Evolutionary conservation across 495 filamentous ascomycete species (phyloP).

Genomic region (Hypoxylon fragiforme): DNA sequence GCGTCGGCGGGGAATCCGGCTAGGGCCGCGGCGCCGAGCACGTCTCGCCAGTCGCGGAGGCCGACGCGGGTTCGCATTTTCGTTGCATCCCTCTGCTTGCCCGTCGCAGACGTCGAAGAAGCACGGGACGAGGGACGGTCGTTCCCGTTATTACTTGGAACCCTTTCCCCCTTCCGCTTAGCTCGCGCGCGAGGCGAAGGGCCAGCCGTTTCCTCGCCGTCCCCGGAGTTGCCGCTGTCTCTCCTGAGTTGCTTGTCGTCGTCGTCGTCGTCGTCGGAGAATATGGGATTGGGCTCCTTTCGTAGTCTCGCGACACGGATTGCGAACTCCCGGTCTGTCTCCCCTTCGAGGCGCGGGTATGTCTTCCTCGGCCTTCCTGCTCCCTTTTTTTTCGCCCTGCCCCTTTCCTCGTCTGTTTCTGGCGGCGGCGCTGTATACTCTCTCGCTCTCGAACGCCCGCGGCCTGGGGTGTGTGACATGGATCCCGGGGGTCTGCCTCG

Average conservation of each 20-base stretch:
- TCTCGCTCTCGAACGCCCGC: constrained; percentile 1
- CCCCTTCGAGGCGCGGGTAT: constrained; percentile 45
- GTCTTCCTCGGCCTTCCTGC: constrained; percentile 35
- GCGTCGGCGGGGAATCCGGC: constrained; percentile 64
- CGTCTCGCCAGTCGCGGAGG: constrained; percentile 78
- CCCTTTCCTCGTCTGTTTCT: background rate
- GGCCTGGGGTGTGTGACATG: constrained; percentile 1
- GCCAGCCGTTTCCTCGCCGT: constrained; percentile 16
- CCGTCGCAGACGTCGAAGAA: constrained; percentile 2
- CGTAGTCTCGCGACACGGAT: constrained; percentile 44
- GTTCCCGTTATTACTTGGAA: too few relatives aligned
- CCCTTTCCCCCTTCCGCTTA: too few relatives aligned
- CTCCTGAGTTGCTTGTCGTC: background rate
- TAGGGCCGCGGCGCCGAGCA: constrained; percentile 73
- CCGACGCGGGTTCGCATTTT: constrained; percentile 38
- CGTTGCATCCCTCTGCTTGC: background rate
- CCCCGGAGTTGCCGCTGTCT: constrained; percentile 17
- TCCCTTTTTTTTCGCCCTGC: background rate
- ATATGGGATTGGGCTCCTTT: constrained; percentile 27
- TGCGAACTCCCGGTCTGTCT: constrained; percentile 47
- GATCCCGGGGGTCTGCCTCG: constrained; percentile 9
- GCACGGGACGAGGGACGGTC: constrained; percentile 7
- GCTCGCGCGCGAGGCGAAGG: too few relatives aligned
- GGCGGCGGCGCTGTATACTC: background rate
- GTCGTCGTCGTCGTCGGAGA: constrained; percentile 17